Conservation (phyloP, 2,329 filamentous ascomycete genomes). For the Penicillium sp. region DNA sequence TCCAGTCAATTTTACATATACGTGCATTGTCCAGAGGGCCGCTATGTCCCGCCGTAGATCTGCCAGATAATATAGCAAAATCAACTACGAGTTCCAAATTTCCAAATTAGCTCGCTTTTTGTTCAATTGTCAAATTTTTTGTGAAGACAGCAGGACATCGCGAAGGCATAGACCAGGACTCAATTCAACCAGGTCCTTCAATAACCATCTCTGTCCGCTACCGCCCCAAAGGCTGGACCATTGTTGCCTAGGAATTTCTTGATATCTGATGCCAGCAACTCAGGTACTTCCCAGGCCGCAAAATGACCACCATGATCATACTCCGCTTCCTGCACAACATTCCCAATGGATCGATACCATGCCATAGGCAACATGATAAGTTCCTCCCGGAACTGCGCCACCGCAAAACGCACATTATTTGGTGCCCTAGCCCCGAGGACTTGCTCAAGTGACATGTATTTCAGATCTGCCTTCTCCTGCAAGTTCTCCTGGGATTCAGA, state of each 20-base stretch:
- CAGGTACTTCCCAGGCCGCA: slow-evolving; percentile 53
- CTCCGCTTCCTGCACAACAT: slow-evolving; percentile 51
- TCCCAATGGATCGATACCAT: slow-evolving; percentile 53
- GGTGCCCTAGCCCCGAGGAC: slow-evolving; percentile 44
- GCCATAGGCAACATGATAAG: slow-evolving; percentile 49
- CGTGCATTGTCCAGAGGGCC: too few relatives aligned
- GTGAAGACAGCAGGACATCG: too few relatives aligned
- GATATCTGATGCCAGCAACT: slow-evolving; percentile 48
- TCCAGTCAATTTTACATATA: too few relatives aligned
- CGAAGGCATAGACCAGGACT: neutral
- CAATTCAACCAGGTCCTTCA: neutral
- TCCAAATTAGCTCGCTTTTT: too few relatives aligned
- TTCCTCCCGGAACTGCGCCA: slow-evolving; percentile 54
- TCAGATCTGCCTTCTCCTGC: neutral
- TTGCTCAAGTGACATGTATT: slow-evolving; percentile 19
- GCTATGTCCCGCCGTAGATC: too few relatives aligned
- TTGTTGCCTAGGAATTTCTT: slow-evolving; percentile 49
- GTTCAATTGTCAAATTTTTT: too few relatives aligned
- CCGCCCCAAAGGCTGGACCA: slow-evolving; percentile 37
- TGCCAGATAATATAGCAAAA: too few relatives aligned
- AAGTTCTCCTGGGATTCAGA: slow-evolving; percentile 2
- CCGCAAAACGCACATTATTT: slow-evolving; percentile 50
- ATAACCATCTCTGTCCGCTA: slow-evolving; percentile 40
- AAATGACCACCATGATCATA: slow-evolving; percentile 54
- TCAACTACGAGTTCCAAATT: too few relatives aligned